Percentiles rank a stretch among this genome's conserved stretches.
Conservation (phyloP, 345 rosid genomes). For the Syzygium jambos region DNA sequence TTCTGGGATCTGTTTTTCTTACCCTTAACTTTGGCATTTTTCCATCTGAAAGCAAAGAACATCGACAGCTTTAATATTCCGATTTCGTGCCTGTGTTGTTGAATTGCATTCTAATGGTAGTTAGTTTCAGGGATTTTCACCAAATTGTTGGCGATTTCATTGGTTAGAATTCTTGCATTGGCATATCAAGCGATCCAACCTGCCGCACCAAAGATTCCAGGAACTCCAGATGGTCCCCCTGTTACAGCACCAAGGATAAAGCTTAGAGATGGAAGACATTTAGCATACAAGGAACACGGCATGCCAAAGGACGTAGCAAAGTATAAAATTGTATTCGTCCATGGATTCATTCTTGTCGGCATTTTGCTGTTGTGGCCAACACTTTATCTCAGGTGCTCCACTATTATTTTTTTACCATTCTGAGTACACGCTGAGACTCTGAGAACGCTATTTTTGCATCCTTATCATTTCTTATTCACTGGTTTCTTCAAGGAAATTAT, state of each 20-base stretch:
- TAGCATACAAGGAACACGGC: slow-evolving; percentile 50
- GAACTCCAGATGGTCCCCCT: slow-evolving; percentile 36
- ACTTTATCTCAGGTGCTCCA: slow-evolving; percentile 1
- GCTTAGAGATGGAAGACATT: slow-evolving; percentile 54
- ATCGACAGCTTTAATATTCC: background rate
- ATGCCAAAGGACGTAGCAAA: slow-evolving; percentile 34
- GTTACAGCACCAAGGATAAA: slow-evolving; percentile 45
- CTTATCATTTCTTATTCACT: background rate
- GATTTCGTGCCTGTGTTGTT: background rate
- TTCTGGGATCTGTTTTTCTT: background rate
- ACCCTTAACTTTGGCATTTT: background rate
- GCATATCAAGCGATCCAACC: slow-evolving; percentile 41
- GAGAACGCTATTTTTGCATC: background rate
- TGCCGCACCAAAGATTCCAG: slow-evolving; percentile 34
- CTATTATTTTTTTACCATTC: background rate
- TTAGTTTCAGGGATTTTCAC: slow-evolving; percentile 22
- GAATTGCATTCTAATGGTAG: background rate
- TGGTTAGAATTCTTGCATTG: slow-evolving; percentile 28
- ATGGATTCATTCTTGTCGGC: slow-evolving; percentile 41
- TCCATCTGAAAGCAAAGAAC: background rate
- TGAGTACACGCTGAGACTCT: background rate
- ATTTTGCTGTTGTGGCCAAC: slow-evolving; percentile 9
- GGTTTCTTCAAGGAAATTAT: slow-evolving; percentile 28
- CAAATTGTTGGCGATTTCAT: slow-evolving; percentile 20
- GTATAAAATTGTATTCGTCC: slow-evolving; percentile 32